phyloP scores from a whole-genome alignment of 176 grass and related monocot species.

The Lolium rigidum region DNA sequence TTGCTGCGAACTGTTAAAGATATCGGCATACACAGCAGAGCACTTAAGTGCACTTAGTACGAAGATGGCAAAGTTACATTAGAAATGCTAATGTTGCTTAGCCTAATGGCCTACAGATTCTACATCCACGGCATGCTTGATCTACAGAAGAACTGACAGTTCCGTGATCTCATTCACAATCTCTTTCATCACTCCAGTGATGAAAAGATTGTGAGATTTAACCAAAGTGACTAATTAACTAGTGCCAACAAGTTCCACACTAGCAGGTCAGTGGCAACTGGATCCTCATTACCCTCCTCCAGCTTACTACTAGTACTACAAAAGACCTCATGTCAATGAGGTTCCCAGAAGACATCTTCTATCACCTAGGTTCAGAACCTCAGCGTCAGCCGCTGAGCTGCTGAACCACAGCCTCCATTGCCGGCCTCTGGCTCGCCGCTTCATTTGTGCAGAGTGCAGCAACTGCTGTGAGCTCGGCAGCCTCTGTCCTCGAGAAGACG shows the following conservation, averaged over 20 bases:
- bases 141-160: neutral
- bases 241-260: neutral
- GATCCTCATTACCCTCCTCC: conserved; percentile 39
- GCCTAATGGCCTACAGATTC: neutral
- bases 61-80: neutral
- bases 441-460: conserved; percentile 68
- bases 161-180: neutral
- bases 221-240: neutral
- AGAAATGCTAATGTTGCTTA: neutral
- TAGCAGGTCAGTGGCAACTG: conserved; percentile 47
- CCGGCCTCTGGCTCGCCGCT: conserved; percentile 57
- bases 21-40: neutral
- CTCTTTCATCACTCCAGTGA: neutral
- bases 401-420: conserved; percentile 74
- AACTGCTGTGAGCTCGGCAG: conserved; percentile 49
- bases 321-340: conserved; percentile 21
- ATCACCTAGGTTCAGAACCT: conserved; percentile 7
- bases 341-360: conserved; percentile 27
- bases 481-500: conserved; percentile 66
- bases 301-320: conserved; percentile 26
- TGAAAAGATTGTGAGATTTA: conserved; percentile 12
- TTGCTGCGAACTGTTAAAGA: neutral
- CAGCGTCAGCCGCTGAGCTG: conserved; percentile 50
- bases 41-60: neutral
- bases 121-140: conserved; percentile 14